Conservation (phyloP, 768 basidiomycete species). For the Tricholoma terreum region DNA sequence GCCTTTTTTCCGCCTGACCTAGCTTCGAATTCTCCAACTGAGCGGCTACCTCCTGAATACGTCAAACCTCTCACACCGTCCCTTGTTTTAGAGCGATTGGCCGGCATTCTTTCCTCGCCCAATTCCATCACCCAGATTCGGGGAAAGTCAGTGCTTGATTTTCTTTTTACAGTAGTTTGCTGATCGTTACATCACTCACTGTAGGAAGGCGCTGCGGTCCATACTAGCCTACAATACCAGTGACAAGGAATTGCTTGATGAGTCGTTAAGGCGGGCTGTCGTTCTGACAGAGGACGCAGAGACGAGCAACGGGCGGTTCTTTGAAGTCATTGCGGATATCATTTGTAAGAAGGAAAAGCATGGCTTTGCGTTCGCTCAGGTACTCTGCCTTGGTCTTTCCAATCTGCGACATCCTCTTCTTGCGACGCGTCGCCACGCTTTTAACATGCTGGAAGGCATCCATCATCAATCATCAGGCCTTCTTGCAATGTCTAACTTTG, state of each 20-base stretch:
- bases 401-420: constrained; percentile 76
- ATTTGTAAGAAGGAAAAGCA: constrained; percentile 53
- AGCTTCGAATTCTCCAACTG: constrained; percentile 60
- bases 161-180: background rate
- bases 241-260: constrained; percentile 58
- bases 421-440: constrained; percentile 68
- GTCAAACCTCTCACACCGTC: constrained; percentile 51
- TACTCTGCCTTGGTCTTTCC: constrained; percentile 72
- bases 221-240: constrained; percentile 56
- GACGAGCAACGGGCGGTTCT: constrained; percentile 63
- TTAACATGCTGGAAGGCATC: constrained; percentile 70
- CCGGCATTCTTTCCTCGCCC: constrained; percentile 63
- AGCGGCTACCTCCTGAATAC: constrained; percentile 48
- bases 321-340: constrained; percentile 74
- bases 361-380: constrained; percentile 70
- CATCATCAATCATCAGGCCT: constrained; percentile 69
- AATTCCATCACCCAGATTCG: constrained; percentile 47
- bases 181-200: constrained; percentile 7
- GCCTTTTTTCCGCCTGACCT: constrained; percentile 69
- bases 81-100: constrained; percentile 60
- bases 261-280: constrained; percentile 67
- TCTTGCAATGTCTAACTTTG: constrained; percentile 67
- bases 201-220: constrained; percentile 73
- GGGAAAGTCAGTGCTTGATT: constrained; percentile 59
- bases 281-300: constrained; percentile 52